Percentiles rank a stretch among this genome's conserved stretches.
phyloP scores from a whole-genome alignment of 768 basidiomycete genomes.

The Amylocystis lapponica region DNA sequence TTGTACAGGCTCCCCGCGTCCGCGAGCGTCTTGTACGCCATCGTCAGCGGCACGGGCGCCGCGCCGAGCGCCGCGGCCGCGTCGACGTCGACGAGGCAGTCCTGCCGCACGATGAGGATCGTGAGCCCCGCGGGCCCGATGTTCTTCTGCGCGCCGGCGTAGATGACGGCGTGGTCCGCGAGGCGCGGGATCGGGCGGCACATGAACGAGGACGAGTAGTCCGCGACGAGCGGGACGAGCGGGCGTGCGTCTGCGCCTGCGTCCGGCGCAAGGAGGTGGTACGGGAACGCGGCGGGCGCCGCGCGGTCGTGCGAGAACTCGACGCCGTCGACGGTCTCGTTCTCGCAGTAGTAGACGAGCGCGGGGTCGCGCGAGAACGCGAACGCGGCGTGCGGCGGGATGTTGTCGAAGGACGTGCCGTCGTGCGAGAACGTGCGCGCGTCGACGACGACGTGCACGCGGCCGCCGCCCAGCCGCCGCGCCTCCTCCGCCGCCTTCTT shows the following conservation, averaged over 20 bases:
- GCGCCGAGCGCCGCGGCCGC: constrained; percentile 71
- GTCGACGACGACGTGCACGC: constrained; percentile 69
- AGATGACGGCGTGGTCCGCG: constrained; percentile 89
- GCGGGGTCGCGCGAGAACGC: constrained; percentile 76
- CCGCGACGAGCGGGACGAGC: constrained; percentile 83
- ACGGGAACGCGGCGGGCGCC: constrained; percentile 71
- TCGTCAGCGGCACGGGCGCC: constrained; percentile 65
- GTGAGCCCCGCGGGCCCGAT: constrained; percentile 92
- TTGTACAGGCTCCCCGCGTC: constrained; percentile 79
- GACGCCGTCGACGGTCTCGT: constrained; percentile 96
- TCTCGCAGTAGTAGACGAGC: constrained; percentile 97
- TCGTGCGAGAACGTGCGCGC: constrained; percentile 54
- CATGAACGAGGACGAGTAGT: constrained; percentile 97
- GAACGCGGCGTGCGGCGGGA: constrained; percentile 73
- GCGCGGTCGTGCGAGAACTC: constrained; percentile 66
- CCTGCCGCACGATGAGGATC: constrained; percentile 90
- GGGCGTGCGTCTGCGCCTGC: too few relatives aligned
- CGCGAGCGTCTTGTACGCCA: constrained; percentile 80
- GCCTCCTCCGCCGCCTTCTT: constrained; percentile 84
- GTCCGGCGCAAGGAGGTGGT: constrained; percentile 55
- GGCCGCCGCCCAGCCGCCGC: constrained; percentile 51
- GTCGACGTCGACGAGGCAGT: constrained; percentile 88
- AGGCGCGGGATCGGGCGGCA: constrained; percentile 85
- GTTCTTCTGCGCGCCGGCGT: constrained; percentile 98
- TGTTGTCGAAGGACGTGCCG: constrained; percentile 68